phyloP scores from a whole-genome alignment of 2,329 filamentous ascomycete species.

The Torrubiella hemipterigena region DNA sequence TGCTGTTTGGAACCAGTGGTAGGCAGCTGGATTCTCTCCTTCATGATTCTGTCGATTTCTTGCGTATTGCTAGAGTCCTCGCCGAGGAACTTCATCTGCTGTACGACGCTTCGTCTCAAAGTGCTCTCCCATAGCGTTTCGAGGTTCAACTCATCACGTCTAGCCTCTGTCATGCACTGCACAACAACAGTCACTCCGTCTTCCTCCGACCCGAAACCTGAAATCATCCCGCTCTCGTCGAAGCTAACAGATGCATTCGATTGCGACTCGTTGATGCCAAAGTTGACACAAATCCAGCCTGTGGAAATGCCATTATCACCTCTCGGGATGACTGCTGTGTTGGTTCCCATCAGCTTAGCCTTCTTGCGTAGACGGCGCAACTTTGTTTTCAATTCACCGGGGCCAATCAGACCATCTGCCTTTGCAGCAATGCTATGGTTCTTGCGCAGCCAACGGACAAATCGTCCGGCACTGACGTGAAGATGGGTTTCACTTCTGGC shows the following conservation, averaged over 20 bases:
- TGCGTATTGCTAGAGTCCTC: constrained; percentile 11
- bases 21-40: constrained; percentile 20
- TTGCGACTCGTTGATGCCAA: constrained; percentile 57
- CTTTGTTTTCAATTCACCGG: constrained; percentile 85
- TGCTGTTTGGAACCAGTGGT: constrained; percentile 16
- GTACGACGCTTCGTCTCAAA: constrained; percentile 21
- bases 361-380: constrained; percentile 68
- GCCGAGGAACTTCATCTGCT: constrained; percentile 17
- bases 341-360: constrained; percentile 67
- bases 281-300: constrained; percentile 92
- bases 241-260: constrained; percentile 29
- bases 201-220: constrained; percentile 58
- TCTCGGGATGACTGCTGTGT: constrained; percentile 49
- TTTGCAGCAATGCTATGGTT: constrained; percentile 61
- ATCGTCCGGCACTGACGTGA: constrained; percentile 79
- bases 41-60: constrained; percentile 18
- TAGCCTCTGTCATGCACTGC: constrained; percentile 44
- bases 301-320: constrained; percentile 80
- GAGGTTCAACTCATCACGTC: constrained; percentile 39
- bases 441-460: constrained; percentile 73
- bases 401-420: constrained; percentile 79
- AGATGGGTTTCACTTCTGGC: constrained; percentile 88
- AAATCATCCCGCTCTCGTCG: constrained; percentile 44
- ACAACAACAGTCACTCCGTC: constrained; percentile 41
- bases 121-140: constrained; percentile 38